These are phyloP conservation scores for Suillus cothurnatus DNA, from an alignment of 768 basidiomycete species.

Conservation along the genomic window DNA sequence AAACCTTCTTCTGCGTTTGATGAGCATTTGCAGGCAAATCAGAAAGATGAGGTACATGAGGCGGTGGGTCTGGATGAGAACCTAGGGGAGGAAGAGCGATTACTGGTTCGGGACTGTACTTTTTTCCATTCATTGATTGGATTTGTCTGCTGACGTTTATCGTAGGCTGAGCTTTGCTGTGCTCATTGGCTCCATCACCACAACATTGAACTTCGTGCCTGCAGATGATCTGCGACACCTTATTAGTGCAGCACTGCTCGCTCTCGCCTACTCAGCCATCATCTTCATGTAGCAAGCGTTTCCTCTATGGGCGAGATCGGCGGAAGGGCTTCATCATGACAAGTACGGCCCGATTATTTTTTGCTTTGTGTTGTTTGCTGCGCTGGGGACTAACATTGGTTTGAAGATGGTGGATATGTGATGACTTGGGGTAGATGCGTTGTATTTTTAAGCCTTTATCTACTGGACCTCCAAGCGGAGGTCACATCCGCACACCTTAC, in stretches of 20 bases:
- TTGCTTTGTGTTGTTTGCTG: constrained; percentile 66
- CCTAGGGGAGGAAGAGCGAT: constrained; percentile 49
- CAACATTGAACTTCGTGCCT: constrained; percentile 84
- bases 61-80: constrained; percentile 40
- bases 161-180: constrained; percentile 79
- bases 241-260: constrained; percentile 79
- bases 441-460: too few relatives aligned
- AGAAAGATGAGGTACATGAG: constrained; percentile 23
- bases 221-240: constrained; percentile 75
- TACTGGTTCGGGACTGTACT: constrained; percentile 64
- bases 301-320: constrained; percentile 66
- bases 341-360: constrained; percentile 83
- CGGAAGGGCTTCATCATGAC: constrained; percentile 87
- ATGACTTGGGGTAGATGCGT: constrained; percentile 50
- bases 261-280: constrained; percentile 83
- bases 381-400: constrained; percentile 75
- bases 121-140: background rate
- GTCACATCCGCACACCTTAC: too few relatives aligned
- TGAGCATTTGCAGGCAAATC: constrained; percentile 57
- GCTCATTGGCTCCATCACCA: constrained; percentile 87
- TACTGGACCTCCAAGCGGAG: too few relatives aligned
- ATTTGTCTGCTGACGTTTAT: constrained; percentile 8
- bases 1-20: constrained; percentile 75
- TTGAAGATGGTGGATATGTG: constrained; percentile 62
- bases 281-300: constrained; percentile 80